A percentile compares a stretch with the other conserved stretches of the same genome.
These are phyloP conservation scores for Trichophyton simii DNA, from an alignment of 2,329 filamentous ascomycete genomes.

Conservation along the genomic window DNA sequence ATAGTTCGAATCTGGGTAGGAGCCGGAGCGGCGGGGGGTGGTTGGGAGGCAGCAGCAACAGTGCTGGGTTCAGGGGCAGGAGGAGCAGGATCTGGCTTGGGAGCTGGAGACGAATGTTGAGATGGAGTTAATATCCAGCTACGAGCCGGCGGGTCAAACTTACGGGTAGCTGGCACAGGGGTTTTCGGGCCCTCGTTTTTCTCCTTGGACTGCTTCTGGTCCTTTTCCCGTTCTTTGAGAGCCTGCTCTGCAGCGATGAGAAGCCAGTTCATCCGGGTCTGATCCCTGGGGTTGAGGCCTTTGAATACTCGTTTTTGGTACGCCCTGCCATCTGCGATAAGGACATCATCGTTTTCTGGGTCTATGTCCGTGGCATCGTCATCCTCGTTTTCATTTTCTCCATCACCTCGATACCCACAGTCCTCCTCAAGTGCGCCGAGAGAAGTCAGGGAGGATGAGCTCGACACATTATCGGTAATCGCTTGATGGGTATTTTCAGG, in stretches of 20 bases:
- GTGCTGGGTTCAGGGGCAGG: neutral
- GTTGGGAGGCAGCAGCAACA: neutral
- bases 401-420: slow-evolving; percentile 3
- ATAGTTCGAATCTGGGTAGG: neutral
- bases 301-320: slow-evolving; percentile 3
- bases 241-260: slow-evolving; percentile 3
- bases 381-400: neutral
- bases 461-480: neutral
- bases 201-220: neutral
- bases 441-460: neutral
- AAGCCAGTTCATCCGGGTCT: slow-evolving; percentile 7
- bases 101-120: neutral
- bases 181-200: neutral
- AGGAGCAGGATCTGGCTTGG: neutral
- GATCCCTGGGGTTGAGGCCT: neutral
- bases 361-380: neutral
- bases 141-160: neutral
- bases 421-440: neutral
- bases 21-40: neutral
- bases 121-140: neutral
- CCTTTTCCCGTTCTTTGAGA: neutral
- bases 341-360: neutral
- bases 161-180: neutral
- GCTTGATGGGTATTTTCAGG: neutral
- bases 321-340: neutral